phyloP scores from a whole-genome alignment of 805 yeast species.

The Henningerozyma blattae region DNA sequence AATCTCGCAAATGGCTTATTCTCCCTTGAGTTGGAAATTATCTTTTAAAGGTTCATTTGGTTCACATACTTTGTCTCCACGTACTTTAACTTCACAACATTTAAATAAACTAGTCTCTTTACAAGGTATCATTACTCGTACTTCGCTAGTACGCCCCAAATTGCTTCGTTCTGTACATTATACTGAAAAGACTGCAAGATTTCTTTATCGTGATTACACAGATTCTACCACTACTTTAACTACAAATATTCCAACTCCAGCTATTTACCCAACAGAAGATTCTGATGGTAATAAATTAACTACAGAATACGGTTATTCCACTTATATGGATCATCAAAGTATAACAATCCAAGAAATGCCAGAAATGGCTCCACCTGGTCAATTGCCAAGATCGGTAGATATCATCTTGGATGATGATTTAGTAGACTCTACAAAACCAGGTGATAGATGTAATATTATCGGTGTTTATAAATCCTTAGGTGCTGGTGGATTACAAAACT shows the following conservation, averaged over 20 bases:
- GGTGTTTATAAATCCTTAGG: constrained; percentile 92
- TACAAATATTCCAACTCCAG: constrained; percentile 42
- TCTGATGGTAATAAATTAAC: constrained; percentile 77
- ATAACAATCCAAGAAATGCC: constrained; percentile 96
- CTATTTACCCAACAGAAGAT: constrained; percentile 88
- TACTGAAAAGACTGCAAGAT: constrained; percentile 71
- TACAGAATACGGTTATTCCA: constrained; percentile 87
- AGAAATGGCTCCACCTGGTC: constrained; percentile 96
- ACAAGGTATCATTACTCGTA: constrained; percentile 92
- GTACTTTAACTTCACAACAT: constrained; percentile 67
- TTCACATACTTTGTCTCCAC: constrained; percentile 72
- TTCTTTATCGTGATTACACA: constrained; percentile 83
- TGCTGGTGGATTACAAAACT: constrained; percentile 32
- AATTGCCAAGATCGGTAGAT: constrained; percentile 86
- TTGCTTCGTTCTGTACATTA: constrained; percentile 85
- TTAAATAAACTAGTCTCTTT: constrained; percentile 75
- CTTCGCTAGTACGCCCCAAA: constrained; percentile 88
- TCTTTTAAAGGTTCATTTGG: constrained; percentile 91
- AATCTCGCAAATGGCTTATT: constrained; percentile 40
- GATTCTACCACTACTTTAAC: constrained; percentile 82
- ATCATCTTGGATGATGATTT: constrained; percentile 89
- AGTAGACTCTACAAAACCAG: constrained; percentile 87
- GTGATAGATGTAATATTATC: constrained; percentile 87
- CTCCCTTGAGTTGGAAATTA: constrained; percentile 47
- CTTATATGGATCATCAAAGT: constrained; percentile 89